Evolutionary conservation across 2,329 filamentous ascomycete species (phyloP), one percentile per base, ranked within the genome.

Genomic region (Chaetomium strumarium): DNA sequence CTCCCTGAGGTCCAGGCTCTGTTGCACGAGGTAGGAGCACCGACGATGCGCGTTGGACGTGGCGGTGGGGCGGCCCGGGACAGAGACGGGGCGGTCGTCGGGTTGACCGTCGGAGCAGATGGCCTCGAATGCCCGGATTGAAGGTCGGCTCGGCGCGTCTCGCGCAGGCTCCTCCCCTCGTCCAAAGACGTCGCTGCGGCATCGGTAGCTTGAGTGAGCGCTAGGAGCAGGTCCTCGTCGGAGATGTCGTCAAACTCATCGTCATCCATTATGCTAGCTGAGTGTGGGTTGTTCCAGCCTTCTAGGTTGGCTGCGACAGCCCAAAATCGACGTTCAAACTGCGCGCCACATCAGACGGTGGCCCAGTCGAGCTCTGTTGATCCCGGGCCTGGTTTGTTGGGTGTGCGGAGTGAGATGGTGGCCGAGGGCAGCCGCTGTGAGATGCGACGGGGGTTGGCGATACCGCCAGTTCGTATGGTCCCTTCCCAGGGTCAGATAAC

Each of bases 161-260:
- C 16, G 16, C 24, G 39, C 2, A 16, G 30, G n/a, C 30, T 38
- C 14, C n/a, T 13, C 13, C 4, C 29, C 4, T 10, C 30, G 20
- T 34, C 42, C 37, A n/a, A 36, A 12, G 49, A 34, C 12, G 30
- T 12, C 9, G 53, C 49, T 14, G 51, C 48, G 13, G 47, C 51
- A 44, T 43, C 44, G 14, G 59, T 53, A 14, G 56, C 55, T 37
- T 65, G 58, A 19, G 60, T 60, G 24, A 83, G 73, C 7, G 77
- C 83, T 34, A 77, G 70, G 41, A 86, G 73, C 53, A 88, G 70
- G 58, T 85, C 84, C 61, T 85, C 84, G 55, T 88, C 84, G 48
- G 79, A 76, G 48, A 86, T 76, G 57, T 79, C 77, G 55, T 81
- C 81, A 62, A 81, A 86, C 42, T 84, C 80, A 58, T 86, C 80